These are phyloP conservation scores for Phytophthora cajani DNA, from an alignment of 352 stramenopile genomes.

Conservation along the genomic window DNA sequence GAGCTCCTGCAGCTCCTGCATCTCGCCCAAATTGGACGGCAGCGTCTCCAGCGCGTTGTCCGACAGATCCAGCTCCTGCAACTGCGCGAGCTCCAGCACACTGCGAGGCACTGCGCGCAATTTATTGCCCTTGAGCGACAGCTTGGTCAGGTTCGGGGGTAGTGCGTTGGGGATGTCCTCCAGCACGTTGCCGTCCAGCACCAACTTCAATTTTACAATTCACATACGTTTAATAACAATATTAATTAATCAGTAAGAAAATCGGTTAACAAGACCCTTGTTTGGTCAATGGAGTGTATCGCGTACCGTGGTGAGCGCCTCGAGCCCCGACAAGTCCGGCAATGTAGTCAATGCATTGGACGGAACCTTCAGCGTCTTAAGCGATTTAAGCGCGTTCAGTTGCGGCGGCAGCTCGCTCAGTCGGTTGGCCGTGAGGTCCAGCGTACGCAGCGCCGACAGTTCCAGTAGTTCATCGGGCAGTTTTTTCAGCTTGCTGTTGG, in stretches of 20 bases:
- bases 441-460: constrained; percentile 60
- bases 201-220: constrained; percentile 43
- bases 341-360: constrained; percentile 64
- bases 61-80: constrained; percentile 78
- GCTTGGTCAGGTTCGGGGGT: constrained; percentile 76
- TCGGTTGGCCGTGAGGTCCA: constrained; percentile 80
- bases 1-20: constrained; percentile 71
- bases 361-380: constrained; percentile 82
- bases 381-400: constrained; percentile 44
- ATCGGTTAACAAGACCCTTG: background rate
- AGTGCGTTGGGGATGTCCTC: constrained; percentile 57
- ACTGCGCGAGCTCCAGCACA: constrained; percentile 52
- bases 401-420: constrained; percentile 56
- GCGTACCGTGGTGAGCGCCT: constrained; percentile 71
- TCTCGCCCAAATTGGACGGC: constrained; percentile 47
- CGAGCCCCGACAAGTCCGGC: constrained; percentile 71
- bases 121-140: constrained; percentile 75
- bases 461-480: constrained; percentile 66
- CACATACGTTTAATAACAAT: background rate
- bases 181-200: constrained; percentile 80
- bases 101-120: constrained; percentile 50
- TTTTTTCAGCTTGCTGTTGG: constrained; percentile 77
- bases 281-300: constrained; percentile 1
- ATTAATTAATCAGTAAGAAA: background rate
- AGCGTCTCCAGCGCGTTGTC: constrained; percentile 63